Conservation (phyloP, 495 filamentous ascomycete species). For the Chlorociboria aeruginascens region DNA sequence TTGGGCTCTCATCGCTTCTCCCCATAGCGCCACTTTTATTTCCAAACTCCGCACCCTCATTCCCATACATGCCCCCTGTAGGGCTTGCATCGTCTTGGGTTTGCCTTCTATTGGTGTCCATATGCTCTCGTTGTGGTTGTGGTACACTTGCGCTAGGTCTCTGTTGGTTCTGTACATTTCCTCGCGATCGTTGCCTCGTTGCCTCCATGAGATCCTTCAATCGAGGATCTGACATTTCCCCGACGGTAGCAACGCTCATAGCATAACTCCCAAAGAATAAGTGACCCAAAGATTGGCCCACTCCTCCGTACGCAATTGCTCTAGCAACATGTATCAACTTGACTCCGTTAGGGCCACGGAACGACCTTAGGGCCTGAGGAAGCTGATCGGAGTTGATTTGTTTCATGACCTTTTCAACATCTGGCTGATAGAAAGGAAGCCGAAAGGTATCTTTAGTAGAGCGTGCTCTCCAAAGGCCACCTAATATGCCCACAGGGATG, state of each 20-base stretch:
- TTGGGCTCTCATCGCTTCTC: neutral
- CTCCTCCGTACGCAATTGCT: neutral
- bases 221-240: slow-evolving; percentile 9
- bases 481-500: slow-evolving; percentile 3
- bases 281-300: neutral
- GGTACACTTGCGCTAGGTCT: neutral
- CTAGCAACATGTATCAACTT: slow-evolving; percentile 9
- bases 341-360: neutral
- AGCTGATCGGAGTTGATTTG: slow-evolving; percentile 5
- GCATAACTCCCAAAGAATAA: slow-evolving; percentile 12
- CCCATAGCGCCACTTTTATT: neutral
- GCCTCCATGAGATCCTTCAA: slow-evolving; percentile 7
- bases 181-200: neutral
- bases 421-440: slow-evolving; percentile 17
- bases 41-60: neutral
- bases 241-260: slow-evolving; percentile 5
- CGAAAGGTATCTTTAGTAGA: slow-evolving; percentile 5
- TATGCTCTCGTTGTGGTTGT: neutral
- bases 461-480: slow-evolving; percentile 10
- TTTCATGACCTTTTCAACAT: slow-evolving; percentile 10
- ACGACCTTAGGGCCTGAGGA: neutral
- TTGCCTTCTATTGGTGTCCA: neutral
- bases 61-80: slow-evolving; percentile 10
- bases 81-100: slow-evolving; percentile 19
- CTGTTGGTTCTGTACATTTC: neutral